Percentiles rank a stretch among this genome's conserved stretches.
Evolutionary conservation across 805 yeast species (phyloP).

Genomic region (Komagataella mondaviorum): DNA sequence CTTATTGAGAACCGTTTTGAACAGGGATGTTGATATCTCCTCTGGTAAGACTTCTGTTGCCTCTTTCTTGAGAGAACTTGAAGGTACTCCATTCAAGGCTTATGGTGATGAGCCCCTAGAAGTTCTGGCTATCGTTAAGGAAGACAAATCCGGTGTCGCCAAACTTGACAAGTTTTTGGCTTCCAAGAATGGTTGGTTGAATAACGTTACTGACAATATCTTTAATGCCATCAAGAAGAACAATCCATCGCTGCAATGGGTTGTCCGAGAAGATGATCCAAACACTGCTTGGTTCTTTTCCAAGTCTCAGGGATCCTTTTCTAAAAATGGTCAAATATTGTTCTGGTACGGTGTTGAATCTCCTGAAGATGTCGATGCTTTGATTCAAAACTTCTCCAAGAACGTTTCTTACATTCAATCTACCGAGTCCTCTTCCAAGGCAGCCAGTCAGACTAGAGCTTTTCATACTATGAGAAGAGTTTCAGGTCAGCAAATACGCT

Average conservation of each 20-base stretch:
- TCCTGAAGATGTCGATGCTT: slow-evolving; percentile 43
- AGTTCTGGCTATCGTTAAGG: slow-evolving; percentile 75
- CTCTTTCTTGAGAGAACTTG: slow-evolving; percentile 64
- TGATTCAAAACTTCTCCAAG: slow-evolving; percentile 43
- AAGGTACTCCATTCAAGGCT: slow-evolving; percentile 48
- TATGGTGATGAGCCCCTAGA: slow-evolving; percentile 95
- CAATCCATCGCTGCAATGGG: slow-evolving; percentile 69
- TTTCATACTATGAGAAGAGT: slow-evolving; percentile 25
- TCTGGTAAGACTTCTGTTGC: slow-evolving; percentile 67
- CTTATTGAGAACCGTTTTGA: slow-evolving; percentile 59
- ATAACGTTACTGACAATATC: slow-evolving; percentile 91
- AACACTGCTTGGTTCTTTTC: slow-evolving; percentile 86
- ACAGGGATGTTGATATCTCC: slow-evolving; percentile 62
- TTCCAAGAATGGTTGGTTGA: slow-evolving; percentile 89
- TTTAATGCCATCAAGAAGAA: slow-evolving; percentile 74
- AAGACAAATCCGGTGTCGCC: slow-evolving; percentile 37
- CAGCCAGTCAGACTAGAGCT: slow-evolving; percentile 35
- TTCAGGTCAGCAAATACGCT: slow-evolving; percentile 9
- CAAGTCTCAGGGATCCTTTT: slow-evolving; percentile 87
- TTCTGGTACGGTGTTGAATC: slow-evolving; percentile 89
- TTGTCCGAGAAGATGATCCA: slow-evolving; percentile 78
- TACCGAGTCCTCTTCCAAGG: slow-evolving; percentile 30
- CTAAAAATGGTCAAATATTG: slow-evolving; percentile 76
- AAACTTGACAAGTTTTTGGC: slow-evolving; percentile 77
- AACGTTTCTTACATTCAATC: slow-evolving; percentile 23